A percentile compares a stretch with the other conserved stretches of the same genome.
phyloP scores from a whole-genome alignment of 2,329 filamentous ascomycete species.

The Penicillium sp. region DNA sequence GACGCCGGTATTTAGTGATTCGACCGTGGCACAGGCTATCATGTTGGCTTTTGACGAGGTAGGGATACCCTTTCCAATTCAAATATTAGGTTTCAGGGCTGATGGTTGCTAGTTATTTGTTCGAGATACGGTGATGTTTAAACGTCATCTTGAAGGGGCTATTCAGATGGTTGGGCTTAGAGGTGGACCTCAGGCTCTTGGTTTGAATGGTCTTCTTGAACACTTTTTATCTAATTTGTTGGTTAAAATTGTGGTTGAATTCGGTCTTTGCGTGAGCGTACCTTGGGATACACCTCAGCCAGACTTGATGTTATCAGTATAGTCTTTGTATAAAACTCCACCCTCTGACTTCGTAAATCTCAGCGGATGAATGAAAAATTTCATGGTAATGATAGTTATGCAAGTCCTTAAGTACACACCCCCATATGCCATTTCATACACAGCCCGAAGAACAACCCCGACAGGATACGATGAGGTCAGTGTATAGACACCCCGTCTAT shows the following conservation, averaged over 20 bases:
- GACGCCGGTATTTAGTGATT: conserved; percentile 14
- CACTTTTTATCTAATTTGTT: conserved; percentile 5
- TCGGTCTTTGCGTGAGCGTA: background rate
- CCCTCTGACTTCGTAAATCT: no score
- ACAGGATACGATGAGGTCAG: background rate
- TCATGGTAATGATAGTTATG: background rate
- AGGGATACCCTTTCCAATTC: background rate
- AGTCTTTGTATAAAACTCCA: background rate
- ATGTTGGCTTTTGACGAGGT: conserved; percentile 27
- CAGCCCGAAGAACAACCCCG: background rate
- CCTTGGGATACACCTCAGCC: background rate
- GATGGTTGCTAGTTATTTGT: conserved; percentile 6
- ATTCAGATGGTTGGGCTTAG: conserved; percentile 7
- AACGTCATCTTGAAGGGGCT: conserved; percentile 10
- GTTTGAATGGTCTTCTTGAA: conserved; percentile 8
- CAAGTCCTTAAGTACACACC: background rate
- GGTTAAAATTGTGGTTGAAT: background rate
- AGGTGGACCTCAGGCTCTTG: conserved; percentile 6
- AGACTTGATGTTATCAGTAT: background rate
- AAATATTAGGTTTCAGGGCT: background rate
- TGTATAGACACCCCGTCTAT: background rate
- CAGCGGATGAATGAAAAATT: background rate
- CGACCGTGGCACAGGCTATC: conserved; percentile 17
- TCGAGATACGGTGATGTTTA: conserved; percentile 6
- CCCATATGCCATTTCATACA: background rate